Evolutionary conservation across 495 filamentous ascomycete genomes (phyloP).

Genomic region (Tuber microsphaerosporum): DNA sequence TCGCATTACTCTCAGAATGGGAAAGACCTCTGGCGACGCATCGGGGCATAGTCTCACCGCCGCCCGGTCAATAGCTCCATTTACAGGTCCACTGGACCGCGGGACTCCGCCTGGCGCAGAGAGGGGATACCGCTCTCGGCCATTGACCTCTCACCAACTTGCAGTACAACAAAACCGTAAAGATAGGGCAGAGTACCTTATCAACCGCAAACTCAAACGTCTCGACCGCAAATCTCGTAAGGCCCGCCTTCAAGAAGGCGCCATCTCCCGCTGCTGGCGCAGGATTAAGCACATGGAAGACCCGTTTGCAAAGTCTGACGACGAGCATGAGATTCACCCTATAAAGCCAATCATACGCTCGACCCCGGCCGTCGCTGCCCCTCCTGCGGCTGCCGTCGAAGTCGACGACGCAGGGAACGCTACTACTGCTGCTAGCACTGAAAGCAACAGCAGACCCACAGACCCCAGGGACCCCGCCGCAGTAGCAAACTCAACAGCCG

Average conservation of each 20-base stretch:
- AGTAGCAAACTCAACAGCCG: neutral
- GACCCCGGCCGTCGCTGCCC: constrained; percentile 18
- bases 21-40: constrained; percentile 31
- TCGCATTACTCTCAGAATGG: constrained; percentile 37
- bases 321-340: constrained; percentile 48
- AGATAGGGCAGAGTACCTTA: constrained; percentile 77
- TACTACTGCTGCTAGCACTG: constrained; percentile 6
- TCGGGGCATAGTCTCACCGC: constrained; percentile 35
- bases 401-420: constrained; percentile 39
- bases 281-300: constrained; percentile 61
- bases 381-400: constrained; percentile 13
- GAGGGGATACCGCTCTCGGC: constrained; percentile 55
- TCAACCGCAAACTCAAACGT: constrained; percentile 63
- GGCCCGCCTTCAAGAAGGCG: constrained; percentile 54
- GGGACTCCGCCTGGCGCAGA: constrained; percentile 48
- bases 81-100: constrained; percentile 43
- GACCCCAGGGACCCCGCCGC: neutral
- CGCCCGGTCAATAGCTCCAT: constrained; percentile 42
- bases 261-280: constrained; percentile 60
- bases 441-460: neutral
- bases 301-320: constrained; percentile 70
- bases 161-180: constrained; percentile 84
- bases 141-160: constrained; percentile 85
- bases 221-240: constrained; percentile 58
- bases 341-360: constrained; percentile 41